Conservation (phyloP, 768 basidiomycete species). For the Lactifluus rugatus region DNA sequence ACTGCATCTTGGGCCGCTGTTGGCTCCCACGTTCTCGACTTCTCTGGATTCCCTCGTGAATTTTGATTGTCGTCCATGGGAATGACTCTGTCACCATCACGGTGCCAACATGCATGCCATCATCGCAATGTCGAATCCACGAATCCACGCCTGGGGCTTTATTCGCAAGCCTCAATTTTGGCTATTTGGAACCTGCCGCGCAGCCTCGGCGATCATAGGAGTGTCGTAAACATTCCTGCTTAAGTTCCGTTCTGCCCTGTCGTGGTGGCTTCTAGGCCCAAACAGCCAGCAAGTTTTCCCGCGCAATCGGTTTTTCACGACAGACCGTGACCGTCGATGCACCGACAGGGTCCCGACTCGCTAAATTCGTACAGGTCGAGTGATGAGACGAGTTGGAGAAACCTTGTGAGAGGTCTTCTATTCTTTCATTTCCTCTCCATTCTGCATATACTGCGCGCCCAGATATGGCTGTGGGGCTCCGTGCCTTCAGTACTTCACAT, state of each 20-base stretch:
- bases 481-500: constrained; percentile 7
- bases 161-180: neutral
- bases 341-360: neutral
- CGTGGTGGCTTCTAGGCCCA: constrained; percentile 7
- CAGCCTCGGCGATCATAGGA: constrained; percentile 14
- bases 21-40: constrained; percentile 2
- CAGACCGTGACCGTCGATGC: neutral
- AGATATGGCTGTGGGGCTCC: neutral
- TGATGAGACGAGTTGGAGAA: neutral
- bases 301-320: neutral
- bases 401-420: neutral
- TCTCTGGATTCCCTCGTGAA: neutral
- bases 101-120: constrained; percentile 4
- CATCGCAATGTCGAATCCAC: neutral
- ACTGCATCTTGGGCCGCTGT: constrained; percentile 2
- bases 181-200: neutral
- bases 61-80: constrained; percentile 8
- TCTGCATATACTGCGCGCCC: neutral
- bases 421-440: neutral
- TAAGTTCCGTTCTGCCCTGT: constrained; percentile 6
- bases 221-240: constrained; percentile 4
- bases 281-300: neutral
- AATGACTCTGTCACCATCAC: neutral
- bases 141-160: neutral
- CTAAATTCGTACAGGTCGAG: neutral